A percentile compares a stretch with the other conserved stretches of the same genome.
Evolutionary conservation across 805 yeast genomes (phyloP).

Genomic region (Peterozyma toletana): DNA sequence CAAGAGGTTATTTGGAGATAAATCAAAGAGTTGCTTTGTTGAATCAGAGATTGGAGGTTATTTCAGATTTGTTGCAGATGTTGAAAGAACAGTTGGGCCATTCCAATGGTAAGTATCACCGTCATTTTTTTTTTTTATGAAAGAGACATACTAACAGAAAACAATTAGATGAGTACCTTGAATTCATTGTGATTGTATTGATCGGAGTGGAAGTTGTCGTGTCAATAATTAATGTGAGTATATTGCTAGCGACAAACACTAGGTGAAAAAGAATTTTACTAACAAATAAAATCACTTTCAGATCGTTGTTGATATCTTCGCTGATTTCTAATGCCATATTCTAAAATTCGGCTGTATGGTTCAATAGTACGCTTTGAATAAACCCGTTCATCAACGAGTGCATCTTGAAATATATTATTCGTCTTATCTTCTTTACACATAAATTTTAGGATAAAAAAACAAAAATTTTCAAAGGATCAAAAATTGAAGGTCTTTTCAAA

Average conservation of each 20-base stretch:
- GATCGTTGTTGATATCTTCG: slow-evolving; percentile 24
- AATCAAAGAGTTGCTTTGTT: slow-evolving; percentile 86
- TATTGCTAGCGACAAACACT: slow-evolving; percentile 11
- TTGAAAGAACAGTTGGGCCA: slow-evolving; percentile 95
- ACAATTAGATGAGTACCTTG: slow-evolving; percentile 64
- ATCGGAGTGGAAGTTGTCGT: slow-evolving; percentile 91
- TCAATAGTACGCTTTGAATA: too few relatives aligned
- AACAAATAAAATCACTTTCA: slow-evolving; percentile 1
- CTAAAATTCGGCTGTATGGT: neutral
- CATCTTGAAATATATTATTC: too few relatives aligned
- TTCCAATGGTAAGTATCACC: slow-evolving; percentile 45
- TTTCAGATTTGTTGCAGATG: slow-evolving; percentile 90
- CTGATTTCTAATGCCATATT: slow-evolving; percentile 8
- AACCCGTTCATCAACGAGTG: too few relatives aligned
- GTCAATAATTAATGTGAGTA: slow-evolving; percentile 72
- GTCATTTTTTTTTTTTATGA: neutral
- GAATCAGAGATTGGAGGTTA: slow-evolving; percentile 90
- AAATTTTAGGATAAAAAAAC: too few relatives aligned
- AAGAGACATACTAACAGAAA: slow-evolving; percentile 1
- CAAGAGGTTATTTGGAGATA: slow-evolving; percentile 91
- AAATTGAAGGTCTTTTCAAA: too few relatives aligned
- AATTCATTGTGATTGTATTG: slow-evolving; percentile 80
- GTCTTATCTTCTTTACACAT: too few relatives aligned
- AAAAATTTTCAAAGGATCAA: too few relatives aligned
- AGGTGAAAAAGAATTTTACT: slow-evolving; percentile 2